Evolutionary conservation across 768 basidiomycete genomes (phyloP), one percentile per base, ranked within the genome.

Genomic region (Cystobasidium onofrii): DNA sequence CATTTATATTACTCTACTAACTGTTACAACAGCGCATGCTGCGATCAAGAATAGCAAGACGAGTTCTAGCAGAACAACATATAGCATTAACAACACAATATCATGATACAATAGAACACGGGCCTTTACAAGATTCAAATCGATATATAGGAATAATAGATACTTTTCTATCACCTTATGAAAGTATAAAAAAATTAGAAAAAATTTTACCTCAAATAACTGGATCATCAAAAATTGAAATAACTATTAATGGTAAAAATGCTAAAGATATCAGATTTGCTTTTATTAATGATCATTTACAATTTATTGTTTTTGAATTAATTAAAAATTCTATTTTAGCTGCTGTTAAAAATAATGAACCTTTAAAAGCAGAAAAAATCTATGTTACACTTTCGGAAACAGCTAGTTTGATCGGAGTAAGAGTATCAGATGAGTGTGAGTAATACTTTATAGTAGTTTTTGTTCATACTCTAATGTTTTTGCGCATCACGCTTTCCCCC

Each of bases 21-120:
- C n/a, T n/a, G n/a, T n/a, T n/a, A n/a, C n/a, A n/a, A n/a, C n/a
- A 88, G 27, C 87, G 91, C 27, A 95, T 95, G 92, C 85, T 95
- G 12, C 86, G 91, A 62, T 93, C 92, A 1, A 86, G 92, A 66
- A 92, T 93, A 80, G 92, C 91, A 15, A 86, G 92, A 25, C 87
- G 92, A 36, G 92, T 95, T 36, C 85, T 95, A 27, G 90, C 87
- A 2, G 90, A 93, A 79, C 92, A 95, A 76, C 92, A 95, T 77
- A 86, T 93, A 66, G 89, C 90, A 0, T 83, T 95, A 4, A 89
- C 91, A 7, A 84, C 86, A 72, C 85, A 84, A 31, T 83, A 86
- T 73, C 80, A 81, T 39, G 75, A 76, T 18, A 73, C 44, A 29
- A 7, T 27, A 15, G 65, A 67, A 23, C 43, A 44, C 20, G 65